phyloP scores from a whole-genome alignment of 306 rosid species.

The Cicer judaicum region DNA sequence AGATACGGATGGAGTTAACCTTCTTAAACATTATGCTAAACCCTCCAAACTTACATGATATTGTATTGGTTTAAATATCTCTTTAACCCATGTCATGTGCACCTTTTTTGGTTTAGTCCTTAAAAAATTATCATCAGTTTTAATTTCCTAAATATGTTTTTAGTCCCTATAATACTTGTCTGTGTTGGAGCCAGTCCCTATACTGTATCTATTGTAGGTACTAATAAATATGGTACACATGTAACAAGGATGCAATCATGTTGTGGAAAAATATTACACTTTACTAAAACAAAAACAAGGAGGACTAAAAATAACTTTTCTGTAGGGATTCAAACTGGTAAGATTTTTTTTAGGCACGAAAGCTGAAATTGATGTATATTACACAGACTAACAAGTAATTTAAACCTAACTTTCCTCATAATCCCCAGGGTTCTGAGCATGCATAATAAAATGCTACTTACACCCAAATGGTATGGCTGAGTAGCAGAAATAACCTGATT shows the following conservation, averaged over 20 bases:
- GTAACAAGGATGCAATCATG: neutral
- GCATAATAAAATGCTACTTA: neutral
- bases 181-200: neutral
- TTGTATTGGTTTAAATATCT: neutral
- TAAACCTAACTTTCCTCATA: slow-evolving; percentile 1
- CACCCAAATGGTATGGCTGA: slow-evolving; percentile 29
- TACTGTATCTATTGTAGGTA: neutral
- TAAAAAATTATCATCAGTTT: neutral
- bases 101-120: slow-evolving; percentile 1
- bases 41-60: neutral
- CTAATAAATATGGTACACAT: neutral
- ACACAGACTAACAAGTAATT: neutral
- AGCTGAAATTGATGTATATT: neutral
- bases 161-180: slow-evolving; percentile 1
- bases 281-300: neutral
- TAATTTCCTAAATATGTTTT: neutral
- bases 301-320: slow-evolving; percentile 17
- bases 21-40: slow-evolving; percentile 23
- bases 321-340: neutral
- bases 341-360: neutral
- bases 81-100: neutral
- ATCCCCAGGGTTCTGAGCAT: neutral
- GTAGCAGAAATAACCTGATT: slow-evolving; percentile 22
- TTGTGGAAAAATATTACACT: slow-evolving; percentile 11
- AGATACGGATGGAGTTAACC: slow-evolving; percentile 3